Evolutionary conservation across 768 basidiomycete species (phyloP), one percentile per base, ranked within the genome.

Genomic region (Galerina marginata): DNA sequence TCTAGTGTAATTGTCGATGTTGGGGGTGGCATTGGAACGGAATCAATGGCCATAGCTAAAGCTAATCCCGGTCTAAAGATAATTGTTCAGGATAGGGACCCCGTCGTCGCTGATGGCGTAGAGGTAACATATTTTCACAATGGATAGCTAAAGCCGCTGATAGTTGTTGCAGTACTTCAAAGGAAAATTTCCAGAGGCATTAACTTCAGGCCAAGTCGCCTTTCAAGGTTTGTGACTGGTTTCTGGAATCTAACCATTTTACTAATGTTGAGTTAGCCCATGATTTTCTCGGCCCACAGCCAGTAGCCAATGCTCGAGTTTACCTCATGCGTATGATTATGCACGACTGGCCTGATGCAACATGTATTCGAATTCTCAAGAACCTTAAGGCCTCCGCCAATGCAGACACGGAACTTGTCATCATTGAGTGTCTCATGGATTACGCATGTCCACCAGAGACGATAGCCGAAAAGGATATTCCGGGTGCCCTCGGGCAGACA

Each of bases 331-430:
- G 74, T 9, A 55, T 66, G 36, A 72, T 79, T 44, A 58, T 80
- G 26, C 79, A 82, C 65, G 74, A 80, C 58, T 79, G 79, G 78
- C 58, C 76, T 4, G 75, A 79, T 58, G 58, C 67, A 1, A 67
- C 73, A 42, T 65, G 63, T 50, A 46, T 50, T 10, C 65, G 67
- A 39, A 76, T 81, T 54, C 66, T 82, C 14, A 62, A 63, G 11
- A 66, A 72, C 9, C 68, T 81, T 15, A 71, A 77, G 5, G 68
- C 50, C 4, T 75, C 74, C 2, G 76, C 80, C 9, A 61, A 56
- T 0, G 62, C 74, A 2, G 53, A 61, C 9, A 80, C 79, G 9
- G 73, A 68, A 38, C 71, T 81, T 4, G 51, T 83, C 54, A 26
- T 81, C 9, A 60, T 79, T 33, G 81, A 82, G 50, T 69, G 60